Base-by-base conservation (phyloP, 768 basidiomycete genomes). In the Suillus decipiens region DNA sequence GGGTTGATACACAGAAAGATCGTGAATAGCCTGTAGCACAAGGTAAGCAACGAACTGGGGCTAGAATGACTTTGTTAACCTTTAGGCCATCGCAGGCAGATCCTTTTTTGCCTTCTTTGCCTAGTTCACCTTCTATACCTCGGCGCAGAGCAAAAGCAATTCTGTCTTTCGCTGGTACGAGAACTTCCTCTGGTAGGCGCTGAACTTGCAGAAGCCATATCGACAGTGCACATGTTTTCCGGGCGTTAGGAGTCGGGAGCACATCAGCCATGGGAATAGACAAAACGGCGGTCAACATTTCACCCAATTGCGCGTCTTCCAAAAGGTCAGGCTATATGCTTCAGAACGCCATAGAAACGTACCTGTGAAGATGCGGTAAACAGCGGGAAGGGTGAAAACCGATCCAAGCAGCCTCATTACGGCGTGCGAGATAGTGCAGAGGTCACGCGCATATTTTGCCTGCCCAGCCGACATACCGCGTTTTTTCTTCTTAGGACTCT, bases 61-160 rank as follows among this genome's bases (percentile, higher is more conserved):
- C 33, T 47, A 61, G 55, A 65, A 60, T 65, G 31, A 39, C 42
- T 47, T 48, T 19, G 71, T 75, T 67, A 71, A 89, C 92, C 83
- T 88, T 91, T 53, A 93, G 80, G 24, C 89, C 90, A 72, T 95
- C 92, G 39, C 83, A 89, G 1, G 81, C 83, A 5, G 92, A 86
- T 0, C 93, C 93, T 69, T 92, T 93, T 79, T 94, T 94, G 11
- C 93, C 93, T 72, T 95, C 93, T 71, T 91, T 92, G 6, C 93
- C 93, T 15, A 94, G 83, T 65, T 93, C 89, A 8, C 93, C 93
- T 61, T 90, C 89, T 63, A 95, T 83, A 31, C 89, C 93, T 50
- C 92, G 86, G 58, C 86, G 82, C 22, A 94, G 71, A 3, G 90
- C 89, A 62, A 85, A 86, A 2, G 88, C 82, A 39, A 95, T 91